These are phyloP conservation scores for Pythium sukuiense DNA, from an alignment of 352 stramenopile genomes.

Conservation along the genomic window DNA sequence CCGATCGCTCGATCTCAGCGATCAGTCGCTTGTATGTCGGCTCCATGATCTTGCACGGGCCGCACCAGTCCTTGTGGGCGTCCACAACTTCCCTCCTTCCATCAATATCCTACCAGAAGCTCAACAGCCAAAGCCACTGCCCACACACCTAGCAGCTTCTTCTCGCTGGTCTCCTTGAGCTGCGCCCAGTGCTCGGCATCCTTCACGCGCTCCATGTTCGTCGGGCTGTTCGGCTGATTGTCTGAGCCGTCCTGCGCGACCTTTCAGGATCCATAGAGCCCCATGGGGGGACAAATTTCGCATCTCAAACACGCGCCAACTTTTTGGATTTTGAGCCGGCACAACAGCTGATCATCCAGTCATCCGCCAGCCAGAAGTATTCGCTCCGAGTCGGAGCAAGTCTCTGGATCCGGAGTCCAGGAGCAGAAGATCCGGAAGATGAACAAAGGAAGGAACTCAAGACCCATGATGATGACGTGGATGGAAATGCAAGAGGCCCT, in stretches of 20 bases:
- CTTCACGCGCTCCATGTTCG: slow-evolving; percentile 45
- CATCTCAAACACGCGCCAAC: background rate
- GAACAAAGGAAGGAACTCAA: background rate
- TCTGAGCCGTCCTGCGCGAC: background rate
- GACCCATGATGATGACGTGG: background rate
- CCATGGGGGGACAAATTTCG: background rate
- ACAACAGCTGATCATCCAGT: background rate
- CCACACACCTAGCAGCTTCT: slow-evolving; percentile 58
- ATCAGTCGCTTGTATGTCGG: slow-evolving; percentile 67
- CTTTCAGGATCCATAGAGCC: background rate
- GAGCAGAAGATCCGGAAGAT: background rate
- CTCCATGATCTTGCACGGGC: slow-evolving; percentile 75
- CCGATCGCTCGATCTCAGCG: slow-evolving; percentile 53
- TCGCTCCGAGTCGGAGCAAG: no score
- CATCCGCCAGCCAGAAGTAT: background rate
- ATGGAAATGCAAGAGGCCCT: background rate
- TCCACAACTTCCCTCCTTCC: slow-evolving; percentile 45
- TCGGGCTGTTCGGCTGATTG: background rate
- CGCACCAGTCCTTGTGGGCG: slow-evolving; percentile 72
- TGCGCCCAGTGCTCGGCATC: slow-evolving; percentile 62
- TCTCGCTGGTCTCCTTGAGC: slow-evolving; percentile 53
- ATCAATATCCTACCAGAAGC: background rate
- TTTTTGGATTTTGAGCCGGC: background rate
- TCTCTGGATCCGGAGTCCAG: no score
- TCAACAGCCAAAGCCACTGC: background rate